These are phyloP conservation scores for Trichoderma atroviride DNA, from an alignment of 2,329 filamentous ascomycete genomes.

Conservation along the genomic window DNA sequence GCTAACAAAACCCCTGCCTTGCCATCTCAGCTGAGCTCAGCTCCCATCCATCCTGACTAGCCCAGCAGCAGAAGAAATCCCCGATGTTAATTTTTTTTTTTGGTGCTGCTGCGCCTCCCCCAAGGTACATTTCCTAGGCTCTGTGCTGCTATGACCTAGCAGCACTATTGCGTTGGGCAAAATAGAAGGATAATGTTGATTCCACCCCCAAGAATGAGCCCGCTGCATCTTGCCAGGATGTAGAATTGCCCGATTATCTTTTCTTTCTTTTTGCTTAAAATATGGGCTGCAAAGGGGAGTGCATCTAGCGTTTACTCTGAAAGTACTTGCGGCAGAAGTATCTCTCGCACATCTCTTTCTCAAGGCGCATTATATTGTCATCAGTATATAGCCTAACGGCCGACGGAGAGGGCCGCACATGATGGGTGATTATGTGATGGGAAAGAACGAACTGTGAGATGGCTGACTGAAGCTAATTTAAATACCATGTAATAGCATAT, in stretches of 20 bases:
- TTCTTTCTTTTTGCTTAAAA: not conserved
- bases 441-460: not conserved
- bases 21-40: conserved; percentile 3
- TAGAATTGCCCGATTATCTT: not conserved
- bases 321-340: not conserved
- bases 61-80: not conserved
- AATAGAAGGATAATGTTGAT: not conserved
- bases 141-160: no score
- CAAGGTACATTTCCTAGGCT: not conserved
- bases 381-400: not conserved
- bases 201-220: not conserved
- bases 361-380: not conserved
- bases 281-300: not conserved
- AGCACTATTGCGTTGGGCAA: not conserved
- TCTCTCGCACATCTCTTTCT: not conserved
- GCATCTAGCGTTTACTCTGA: not conserved
- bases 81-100: not conserved
- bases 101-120: not conserved
- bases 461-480: not conserved
- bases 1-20: not conserved
- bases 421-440: not conserved
- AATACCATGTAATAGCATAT: not conserved
- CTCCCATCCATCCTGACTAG: not conserved
- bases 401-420: not conserved
- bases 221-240: not conserved